A percentile compares a stretch with the other conserved stretches of the same genome.
These are phyloP conservation scores for Saprolegnia diclina DNA, from an alignment of 352 stramenopile species.

Conservation along the genomic window DNA sequence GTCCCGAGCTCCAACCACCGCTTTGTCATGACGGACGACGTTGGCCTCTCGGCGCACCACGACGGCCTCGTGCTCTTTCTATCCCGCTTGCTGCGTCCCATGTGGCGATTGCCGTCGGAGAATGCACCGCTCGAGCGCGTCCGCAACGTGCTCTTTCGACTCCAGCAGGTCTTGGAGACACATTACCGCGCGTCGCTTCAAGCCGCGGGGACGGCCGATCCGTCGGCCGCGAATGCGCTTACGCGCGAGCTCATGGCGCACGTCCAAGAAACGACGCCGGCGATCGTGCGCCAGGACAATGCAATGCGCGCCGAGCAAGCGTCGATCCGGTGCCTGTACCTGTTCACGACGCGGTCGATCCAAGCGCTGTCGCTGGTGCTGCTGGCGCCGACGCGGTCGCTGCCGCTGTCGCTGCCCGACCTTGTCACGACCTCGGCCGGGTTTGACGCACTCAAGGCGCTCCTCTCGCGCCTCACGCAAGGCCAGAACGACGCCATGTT, in stretches of 20 bases:
- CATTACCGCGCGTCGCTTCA: conserved; percentile 10
- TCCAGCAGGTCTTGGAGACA: conserved; percentile 75
- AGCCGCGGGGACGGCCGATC: conserved; percentile 40
- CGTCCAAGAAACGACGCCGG: conserved; percentile 63
- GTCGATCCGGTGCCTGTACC: conserved; percentile 75
- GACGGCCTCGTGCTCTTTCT: conserved; percentile 76
- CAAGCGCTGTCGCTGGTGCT: conserved; percentile 72
- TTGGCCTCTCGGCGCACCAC: conserved; percentile 83
- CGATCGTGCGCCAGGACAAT: conserved; percentile 66
- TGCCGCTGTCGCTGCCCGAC: conserved; percentile 65
- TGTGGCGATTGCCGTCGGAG: conserved; percentile 49
- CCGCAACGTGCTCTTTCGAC: conserved; percentile 74
- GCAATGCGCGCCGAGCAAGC: conserved; percentile 77
- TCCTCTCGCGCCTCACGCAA: conserved; percentile 76
- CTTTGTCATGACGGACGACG: conserved; percentile 81
- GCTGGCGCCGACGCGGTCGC: conserved; percentile 32
- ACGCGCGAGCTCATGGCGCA: conserved; percentile 60
- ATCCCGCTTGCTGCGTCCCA: conserved; percentile 64
- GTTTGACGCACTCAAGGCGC: conserved; percentile 50
- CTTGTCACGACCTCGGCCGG: conserved; percentile 65
- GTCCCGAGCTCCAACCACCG: conserved; percentile 27
- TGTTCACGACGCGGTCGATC: conserved; percentile 67
- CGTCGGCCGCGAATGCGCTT: conserved; percentile 41
- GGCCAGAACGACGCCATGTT: conserved; percentile 71
- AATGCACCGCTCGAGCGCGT: conserved; percentile 30